Percentiles rank a stretch among this genome's conserved stretches.
These are phyloP conservation scores for Xylaria sp. DNA, from an alignment of 2,329 filamentous ascomycete species.

Conservation along the genomic window DNA sequence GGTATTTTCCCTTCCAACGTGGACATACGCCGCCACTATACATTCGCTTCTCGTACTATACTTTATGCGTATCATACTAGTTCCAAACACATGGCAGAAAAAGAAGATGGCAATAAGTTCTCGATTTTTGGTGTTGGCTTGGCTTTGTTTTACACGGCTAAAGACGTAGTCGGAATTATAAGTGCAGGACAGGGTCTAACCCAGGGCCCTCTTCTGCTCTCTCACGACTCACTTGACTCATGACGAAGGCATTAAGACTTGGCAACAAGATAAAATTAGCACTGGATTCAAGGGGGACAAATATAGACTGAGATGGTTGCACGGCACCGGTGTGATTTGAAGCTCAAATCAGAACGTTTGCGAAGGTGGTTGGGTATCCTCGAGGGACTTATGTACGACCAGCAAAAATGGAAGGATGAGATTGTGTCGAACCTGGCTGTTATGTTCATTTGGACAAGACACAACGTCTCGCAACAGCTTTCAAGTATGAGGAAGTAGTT, in stretches of 20 bases:
- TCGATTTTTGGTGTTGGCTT: conserved; percentile 40
- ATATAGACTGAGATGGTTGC: conserved; percentile 41
- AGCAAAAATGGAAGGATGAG: conserved; percentile 13
- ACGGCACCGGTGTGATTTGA: conserved; percentile 42
- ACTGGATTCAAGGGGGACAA: conserved; percentile 36
- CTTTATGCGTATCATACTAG: conserved; percentile 33
- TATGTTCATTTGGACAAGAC: conserved; percentile 24
- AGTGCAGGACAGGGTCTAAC: conserved; percentile 34
- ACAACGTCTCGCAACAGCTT: conserved; percentile 9
- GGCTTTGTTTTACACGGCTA: conserved; percentile 35
- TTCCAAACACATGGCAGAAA: conserved; percentile 31
- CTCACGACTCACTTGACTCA: conserved; percentile 41
- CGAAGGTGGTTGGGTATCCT: conserved; percentile 26
- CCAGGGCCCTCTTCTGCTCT: conserved; percentile 24
- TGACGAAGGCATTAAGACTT: conserved; percentile 42
- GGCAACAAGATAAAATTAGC: conserved; percentile 42
- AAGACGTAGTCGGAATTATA: conserved; percentile 31
- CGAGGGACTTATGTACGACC: conserved; percentile 27
- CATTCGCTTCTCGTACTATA: conserved; percentile 42
- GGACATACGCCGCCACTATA: conserved; percentile 16
- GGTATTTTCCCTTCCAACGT: conserved; percentile 1
- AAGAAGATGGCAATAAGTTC: conserved; percentile 37
- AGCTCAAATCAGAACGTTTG: conserved; percentile 32
- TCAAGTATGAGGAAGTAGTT: conserved; percentile 6
- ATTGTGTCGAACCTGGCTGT: conserved; percentile 27